Conservation (phyloP, 306 rosid species). For the Acacia acuminata region DNA sequence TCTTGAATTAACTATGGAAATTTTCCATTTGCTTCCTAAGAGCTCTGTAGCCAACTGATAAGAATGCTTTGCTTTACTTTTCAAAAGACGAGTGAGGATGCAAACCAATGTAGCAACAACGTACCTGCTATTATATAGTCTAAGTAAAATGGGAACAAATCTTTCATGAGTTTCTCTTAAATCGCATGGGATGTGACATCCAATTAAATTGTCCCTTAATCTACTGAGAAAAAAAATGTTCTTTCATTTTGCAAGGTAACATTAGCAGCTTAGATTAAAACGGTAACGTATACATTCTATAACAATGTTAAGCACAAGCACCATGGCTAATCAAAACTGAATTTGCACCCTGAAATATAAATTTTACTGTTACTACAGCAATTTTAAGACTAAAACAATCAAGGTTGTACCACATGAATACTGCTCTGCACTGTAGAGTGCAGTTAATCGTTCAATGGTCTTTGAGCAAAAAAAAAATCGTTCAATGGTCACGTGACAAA, state of each 20-base stretch:
- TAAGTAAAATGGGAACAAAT: not conserved
- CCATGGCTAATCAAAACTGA: conserved; percentile 18
- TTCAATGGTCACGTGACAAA: conserved; percentile 32
- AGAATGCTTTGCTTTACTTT: not conserved
- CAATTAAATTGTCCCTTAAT: not conserved
- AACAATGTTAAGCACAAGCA: conserved; percentile 7
- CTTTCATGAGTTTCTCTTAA: not conserved
- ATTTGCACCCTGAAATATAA: not conserved
- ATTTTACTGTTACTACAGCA: conserved; percentile 27
- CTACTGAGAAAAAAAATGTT: not conserved
- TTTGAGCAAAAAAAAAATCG: no score
- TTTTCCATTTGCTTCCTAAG: not conserved
- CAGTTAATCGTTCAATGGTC: conserved; percentile 33
- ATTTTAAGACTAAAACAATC: conserved; percentile 33
- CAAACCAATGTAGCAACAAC: not conserved
- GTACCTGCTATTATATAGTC: not conserved
- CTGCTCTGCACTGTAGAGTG: conserved; percentile 37
- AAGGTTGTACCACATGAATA: conserved; percentile 49
- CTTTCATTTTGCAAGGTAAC: not conserved
- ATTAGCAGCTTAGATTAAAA: not conserved
- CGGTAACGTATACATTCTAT: not conserved
- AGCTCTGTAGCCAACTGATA: not conserved
- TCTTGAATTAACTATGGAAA: not conserved
- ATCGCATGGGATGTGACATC: not conserved
- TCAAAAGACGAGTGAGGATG: not conserved